Percentiles rank a stretch among this genome's conserved stretches.
These are phyloP conservation scores for Tetradesmus obliquus DNA, from an alignment of 139 green algal genomes.

Conservation along the genomic window DNA sequence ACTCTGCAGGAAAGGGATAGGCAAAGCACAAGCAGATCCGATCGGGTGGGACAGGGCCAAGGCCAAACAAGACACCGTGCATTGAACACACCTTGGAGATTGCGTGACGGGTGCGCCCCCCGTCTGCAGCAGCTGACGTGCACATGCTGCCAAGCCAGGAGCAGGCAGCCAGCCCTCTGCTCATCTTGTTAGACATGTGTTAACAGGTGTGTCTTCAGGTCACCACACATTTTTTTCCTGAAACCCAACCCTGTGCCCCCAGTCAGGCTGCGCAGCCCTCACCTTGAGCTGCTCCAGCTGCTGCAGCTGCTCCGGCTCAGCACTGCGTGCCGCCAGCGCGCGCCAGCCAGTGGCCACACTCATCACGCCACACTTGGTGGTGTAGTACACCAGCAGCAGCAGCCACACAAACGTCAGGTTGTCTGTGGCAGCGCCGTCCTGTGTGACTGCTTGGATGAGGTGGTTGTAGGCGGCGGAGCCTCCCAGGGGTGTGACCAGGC, in stretches of 20 bases:
- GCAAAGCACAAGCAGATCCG: neutral
- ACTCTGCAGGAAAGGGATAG: neutral
- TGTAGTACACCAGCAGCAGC: constrained; percentile 23
- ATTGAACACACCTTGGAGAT: neutral
- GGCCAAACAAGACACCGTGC: neutral
- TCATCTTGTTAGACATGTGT: too few relatives aligned
- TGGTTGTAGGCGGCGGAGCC: neutral
- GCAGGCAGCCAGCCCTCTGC: neutral
- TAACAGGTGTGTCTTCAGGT: too few relatives aligned
- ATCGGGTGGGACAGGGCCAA: too few relatives aligned
- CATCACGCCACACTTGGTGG: neutral
- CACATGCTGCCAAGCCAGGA: neutral
- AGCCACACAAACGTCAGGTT: constrained; percentile 29
- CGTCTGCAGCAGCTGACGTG: neutral
- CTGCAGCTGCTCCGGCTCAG: neutral
- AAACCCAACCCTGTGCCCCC: too few relatives aligned
- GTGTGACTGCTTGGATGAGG: neutral
- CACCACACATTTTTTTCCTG: too few relatives aligned
- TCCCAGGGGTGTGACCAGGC: neutral
- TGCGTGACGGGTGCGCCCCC: too few relatives aligned
- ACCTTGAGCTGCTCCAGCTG: constrained; percentile 23
- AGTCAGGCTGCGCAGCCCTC: neutral
- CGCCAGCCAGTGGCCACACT: constrained; percentile 27
- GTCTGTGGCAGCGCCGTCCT: neutral
- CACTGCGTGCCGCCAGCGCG: neutral